Conservation (phyloP, 257 asterid species). For the Solanum virginianum region DNA sequence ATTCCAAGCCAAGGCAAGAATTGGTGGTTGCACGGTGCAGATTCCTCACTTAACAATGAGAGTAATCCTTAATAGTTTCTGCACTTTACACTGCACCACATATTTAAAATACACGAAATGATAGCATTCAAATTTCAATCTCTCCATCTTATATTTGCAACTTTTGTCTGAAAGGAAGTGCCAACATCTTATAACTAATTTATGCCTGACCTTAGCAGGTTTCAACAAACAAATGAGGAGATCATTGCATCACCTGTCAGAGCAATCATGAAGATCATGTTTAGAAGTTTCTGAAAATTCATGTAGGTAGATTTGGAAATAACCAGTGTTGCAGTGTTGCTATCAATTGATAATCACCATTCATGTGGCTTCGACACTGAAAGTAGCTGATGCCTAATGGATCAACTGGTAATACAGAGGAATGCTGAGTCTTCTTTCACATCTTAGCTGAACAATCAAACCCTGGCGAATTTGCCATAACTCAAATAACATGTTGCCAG, state of each 20-base stretch:
- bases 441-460: not conserved
- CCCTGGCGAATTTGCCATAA: not conserved
- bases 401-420: not conserved
- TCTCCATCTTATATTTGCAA: not conserved
- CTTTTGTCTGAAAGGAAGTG: not conserved
- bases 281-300: not conserved
- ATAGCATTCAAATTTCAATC: not conserved
- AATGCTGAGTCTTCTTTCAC: not conserved
- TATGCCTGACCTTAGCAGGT: not conserved
- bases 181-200: not conserved
- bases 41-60: not conserved
- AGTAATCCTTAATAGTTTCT: not conserved
- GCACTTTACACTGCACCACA: not conserved
- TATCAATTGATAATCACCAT: not conserved
- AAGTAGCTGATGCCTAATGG: not conserved
- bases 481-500: not conserved
- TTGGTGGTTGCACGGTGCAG: not conserved
- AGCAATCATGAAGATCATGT: not conserved
- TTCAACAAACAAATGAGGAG: not conserved
- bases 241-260: not conserved
- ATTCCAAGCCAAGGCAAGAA: not conserved
- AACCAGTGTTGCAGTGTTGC: not conserved
- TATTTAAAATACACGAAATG: not conserved
- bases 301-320: not conserved
- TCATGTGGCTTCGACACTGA: not conserved